These are phyloP conservation scores for Mucuna pruriens DNA, from an alignment of 306 rosid genomes.

Conservation along the genomic window DNA sequence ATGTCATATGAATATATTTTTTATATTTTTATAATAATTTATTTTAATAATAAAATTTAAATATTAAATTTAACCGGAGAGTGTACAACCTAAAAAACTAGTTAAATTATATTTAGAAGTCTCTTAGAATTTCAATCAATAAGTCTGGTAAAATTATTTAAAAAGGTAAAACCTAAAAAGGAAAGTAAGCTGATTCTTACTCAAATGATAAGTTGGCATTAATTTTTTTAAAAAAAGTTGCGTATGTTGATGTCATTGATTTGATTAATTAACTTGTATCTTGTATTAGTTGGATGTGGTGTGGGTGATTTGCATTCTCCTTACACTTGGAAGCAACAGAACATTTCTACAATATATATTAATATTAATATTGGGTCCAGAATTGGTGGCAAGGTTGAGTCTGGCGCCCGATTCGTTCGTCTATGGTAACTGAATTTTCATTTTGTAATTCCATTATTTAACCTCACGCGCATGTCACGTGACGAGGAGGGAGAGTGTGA, in stretches of 20 bases:
- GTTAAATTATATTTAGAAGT: neutral
- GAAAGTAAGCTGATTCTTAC: neutral
- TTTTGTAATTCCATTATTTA: neutral
- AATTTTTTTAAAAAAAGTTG: neutral
- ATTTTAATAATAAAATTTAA: too few relatives aligned
- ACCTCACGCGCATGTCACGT: constrained; percentile 36
- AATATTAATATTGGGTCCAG: too few relatives aligned
- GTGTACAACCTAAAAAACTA: too few relatives aligned
- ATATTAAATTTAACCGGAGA: too few relatives aligned
- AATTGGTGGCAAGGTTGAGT: neutral
- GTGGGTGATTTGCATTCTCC: neutral
- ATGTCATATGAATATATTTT: too few relatives aligned
- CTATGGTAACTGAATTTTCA: neutral
- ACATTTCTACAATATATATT: neutral
- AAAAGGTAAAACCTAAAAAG: too few relatives aligned
- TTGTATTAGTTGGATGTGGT: neutral
- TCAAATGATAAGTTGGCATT: neutral
- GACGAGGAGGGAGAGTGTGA: constrained; percentile 43
- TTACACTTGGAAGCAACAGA: neutral
- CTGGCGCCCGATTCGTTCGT: neutral
- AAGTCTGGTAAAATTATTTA: neutral
- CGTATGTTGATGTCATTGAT: neutral
- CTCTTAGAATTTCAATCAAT: neutral
- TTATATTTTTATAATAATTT: too few relatives aligned
- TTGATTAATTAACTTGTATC: neutral